Base-by-base conservation (phyloP, 768 basidiomycete species). In the Rhodosporidiobolus odoratus region DNA sequence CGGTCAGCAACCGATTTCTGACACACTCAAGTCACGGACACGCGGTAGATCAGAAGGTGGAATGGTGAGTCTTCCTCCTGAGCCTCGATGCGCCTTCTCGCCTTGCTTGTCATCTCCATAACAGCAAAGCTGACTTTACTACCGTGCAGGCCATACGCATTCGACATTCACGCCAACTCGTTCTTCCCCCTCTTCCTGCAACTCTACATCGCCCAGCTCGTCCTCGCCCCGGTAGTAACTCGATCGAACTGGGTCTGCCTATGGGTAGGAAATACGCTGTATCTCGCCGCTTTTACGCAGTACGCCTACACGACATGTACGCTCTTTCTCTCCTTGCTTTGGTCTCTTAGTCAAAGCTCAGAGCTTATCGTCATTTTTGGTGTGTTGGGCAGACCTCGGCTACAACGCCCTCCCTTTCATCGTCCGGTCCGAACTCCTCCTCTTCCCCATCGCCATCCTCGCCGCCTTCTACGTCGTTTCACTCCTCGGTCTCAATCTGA, bases 101-200 rank as follows among this genome's bases (percentile, higher is more conserved):
- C 70, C 17, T 40, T 30, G 13, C 37, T 19, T 17, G 4, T 8
- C 10, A 23, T 16, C 23, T 27, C 59, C 3, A 1, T 75, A 77
- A 30, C 75, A 89, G 53, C 81, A 81, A 27, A 89, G 92, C 38
- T 91, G 92, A 83, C 93, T 88, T 37, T 7, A 25, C 52, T 21
- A 17, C 19, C 2, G 25, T 15, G 2, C 62, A 75, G 75, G 90
- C 90, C 89, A 7, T 98, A 96, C 80, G 92, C 91, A 19, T 95
- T 98, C 77, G 95, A 98, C 79, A 89, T 97, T 23, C 93, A 96
- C 80, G 94, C 89, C 68, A 97, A 98, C 77, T 89, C 92, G 5
- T 98, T 97, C 83, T 95, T 97, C 80, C 93, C 93, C 27, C 82
- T 93, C 68, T 95, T 90, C 81, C 85, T 96, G 68, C 88, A 90